phyloP scores from a whole-genome alignment of 768 basidiomycete genomes.

The Amanita pseudoporphyria region DNA sequence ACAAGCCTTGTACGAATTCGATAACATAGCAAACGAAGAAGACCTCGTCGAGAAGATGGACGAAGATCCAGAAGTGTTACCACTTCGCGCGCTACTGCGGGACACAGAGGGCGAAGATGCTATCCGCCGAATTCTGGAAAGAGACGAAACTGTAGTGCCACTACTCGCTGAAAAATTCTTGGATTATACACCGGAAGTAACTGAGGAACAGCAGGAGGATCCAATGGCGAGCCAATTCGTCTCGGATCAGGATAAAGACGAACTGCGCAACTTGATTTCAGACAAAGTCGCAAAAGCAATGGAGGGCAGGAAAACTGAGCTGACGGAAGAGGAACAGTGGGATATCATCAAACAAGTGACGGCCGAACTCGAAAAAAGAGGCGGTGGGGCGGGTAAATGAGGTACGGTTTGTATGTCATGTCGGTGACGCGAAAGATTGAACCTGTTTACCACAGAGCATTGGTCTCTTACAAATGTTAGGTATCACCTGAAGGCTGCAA shows the following conservation, averaged over 20 bases:
- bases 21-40: constrained; percentile 10
- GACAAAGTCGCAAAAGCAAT: background rate
- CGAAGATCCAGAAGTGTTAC: constrained; percentile 9
- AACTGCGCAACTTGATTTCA: background rate
- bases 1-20: constrained; percentile 9
- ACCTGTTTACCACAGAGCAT: constrained; percentile 34
- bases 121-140: constrained; percentile 17
- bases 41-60: constrained; percentile 11
- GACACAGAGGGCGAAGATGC: constrained; percentile 19
- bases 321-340: background rate
- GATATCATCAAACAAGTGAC: background rate
- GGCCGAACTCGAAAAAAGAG: background rate
- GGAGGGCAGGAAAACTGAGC: background rate
- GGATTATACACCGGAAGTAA: constrained; percentile 19
- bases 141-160: constrained; percentile 24
- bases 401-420: background rate
- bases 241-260: background rate
- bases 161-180: constrained; percentile 21
- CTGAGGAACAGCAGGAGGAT: constrained; percentile 7
- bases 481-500: constrained; percentile 66
- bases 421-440: background rate
- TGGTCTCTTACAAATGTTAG: constrained; percentile 30
- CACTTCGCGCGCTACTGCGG: constrained; percentile 11
- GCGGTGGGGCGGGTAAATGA: background rate
- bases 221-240: background rate